A percentile compares a stretch with the other conserved stretches of the same genome.
phyloP scores from a whole-genome alignment of 192 early-diverging fungal genomes.

The Phycomyces nitens region DNA sequence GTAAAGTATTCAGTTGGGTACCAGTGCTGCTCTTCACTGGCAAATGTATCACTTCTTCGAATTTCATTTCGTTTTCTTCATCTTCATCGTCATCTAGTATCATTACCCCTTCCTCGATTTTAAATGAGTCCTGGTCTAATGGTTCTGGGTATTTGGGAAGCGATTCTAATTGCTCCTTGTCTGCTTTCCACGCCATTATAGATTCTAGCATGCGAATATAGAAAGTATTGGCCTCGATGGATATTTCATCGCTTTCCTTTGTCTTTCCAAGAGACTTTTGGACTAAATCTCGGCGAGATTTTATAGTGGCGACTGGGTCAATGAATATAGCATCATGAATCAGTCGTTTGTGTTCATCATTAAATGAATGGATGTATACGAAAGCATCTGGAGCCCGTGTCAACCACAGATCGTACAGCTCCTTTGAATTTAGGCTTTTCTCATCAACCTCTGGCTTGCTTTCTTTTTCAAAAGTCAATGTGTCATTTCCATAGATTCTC shows the following conservation, averaged over 20 bases:
- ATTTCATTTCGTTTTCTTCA: slow-evolving; percentile 14
- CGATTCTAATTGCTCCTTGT: too few species aligned
- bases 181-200: slow-evolving; percentile 18
- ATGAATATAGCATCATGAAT: slow-evolving; percentile 37
- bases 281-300: slow-evolving; percentile 24
- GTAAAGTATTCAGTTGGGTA: background rate
- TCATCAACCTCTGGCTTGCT: slow-evolving; percentile 18
- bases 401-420: slow-evolving; percentile 9
- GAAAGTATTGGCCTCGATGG: slow-evolving; percentile 35
- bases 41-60: background rate
- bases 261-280: slow-evolving; percentile 45
- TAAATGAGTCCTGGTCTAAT: background rate
- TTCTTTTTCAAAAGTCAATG: too few species aligned
- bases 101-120: background rate
- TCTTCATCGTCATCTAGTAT: slow-evolving; percentile 28
- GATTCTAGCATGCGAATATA: slow-evolving; percentile 37
- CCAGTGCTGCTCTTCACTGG: background rate
- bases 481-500: too few species aligned
- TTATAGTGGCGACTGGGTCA: slow-evolving; percentile 27
- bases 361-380: slow-evolving; percentile 26
- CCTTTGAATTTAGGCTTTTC: background rate
- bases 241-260: slow-evolving; percentile 31
- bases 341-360: slow-evolving; percentile 37
- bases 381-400: slow-evolving; percentile 24
- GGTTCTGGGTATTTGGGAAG: background rate